These are phyloP conservation scores for Mycena rosella DNA, from an alignment of 768 basidiomycete genomes.

Conservation along the genomic window DNA sequence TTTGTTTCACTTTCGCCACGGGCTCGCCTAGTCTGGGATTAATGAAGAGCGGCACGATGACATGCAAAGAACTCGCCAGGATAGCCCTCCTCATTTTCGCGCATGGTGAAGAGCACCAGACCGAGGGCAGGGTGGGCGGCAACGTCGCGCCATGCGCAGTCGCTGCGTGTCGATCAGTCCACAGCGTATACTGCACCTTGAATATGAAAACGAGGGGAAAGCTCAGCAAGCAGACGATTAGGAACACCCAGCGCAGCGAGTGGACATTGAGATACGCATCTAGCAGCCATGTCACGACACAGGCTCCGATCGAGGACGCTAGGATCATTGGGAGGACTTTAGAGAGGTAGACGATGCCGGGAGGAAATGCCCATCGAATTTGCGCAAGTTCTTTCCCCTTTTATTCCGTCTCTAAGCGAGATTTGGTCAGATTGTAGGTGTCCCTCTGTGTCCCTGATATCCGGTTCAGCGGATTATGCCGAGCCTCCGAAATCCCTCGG, in stretches of 20 bases:
- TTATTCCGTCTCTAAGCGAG: no score
- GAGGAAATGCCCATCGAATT: conserved; percentile 7
- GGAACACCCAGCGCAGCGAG: not conserved
- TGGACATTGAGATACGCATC: conserved; percentile 1
- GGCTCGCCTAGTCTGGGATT: conserved; percentile 5
- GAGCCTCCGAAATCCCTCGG: no score
- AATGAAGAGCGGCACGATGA: not conserved
- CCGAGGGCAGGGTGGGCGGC: conserved; percentile 33
- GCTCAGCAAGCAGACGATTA: conserved; percentile 1
- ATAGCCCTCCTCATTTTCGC: conserved; percentile 45
- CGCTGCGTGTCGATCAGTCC: conserved; percentile 17
- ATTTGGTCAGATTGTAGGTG: no score
- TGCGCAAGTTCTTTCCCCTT: no score
- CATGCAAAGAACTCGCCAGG: conserved; percentile 41
- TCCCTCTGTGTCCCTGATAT: no score
- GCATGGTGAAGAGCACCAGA: conserved; percentile 46
- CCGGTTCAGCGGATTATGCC: no score
- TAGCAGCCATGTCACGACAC: conserved; percentile 17
- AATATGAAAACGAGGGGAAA: conserved; percentile 7
- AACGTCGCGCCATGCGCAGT: conserved; percentile 42
- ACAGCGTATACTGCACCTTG: not conserved
- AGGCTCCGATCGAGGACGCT: conserved; percentile 5
- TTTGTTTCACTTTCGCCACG: not conserved
- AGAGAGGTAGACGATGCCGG: conserved; percentile 14
- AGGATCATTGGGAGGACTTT: conserved; percentile 13